Base-by-base conservation (phyloP, 495 filamentous ascomycete species). In the Daldinia caldariorum region DNA sequence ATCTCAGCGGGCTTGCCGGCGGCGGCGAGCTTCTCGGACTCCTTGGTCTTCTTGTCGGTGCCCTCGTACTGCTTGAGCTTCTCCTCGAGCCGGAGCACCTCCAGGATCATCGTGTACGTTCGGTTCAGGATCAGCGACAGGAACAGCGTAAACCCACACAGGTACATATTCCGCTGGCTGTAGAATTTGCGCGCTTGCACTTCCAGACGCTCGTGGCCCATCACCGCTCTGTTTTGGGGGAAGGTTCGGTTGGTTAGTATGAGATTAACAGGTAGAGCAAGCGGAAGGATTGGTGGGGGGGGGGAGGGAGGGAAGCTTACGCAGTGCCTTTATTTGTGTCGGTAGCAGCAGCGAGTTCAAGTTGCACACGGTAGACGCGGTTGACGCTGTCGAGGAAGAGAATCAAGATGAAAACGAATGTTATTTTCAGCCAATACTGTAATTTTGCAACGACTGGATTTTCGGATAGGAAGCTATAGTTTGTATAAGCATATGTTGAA, bases 91-190 rank as follows among this genome's bases (percentile, higher is more conserved):
- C 92, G 92, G 64, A 99, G 89, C 9, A 91, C 87, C 69, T 99
- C 95, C 57, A 98, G 87, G 77, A 97, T 98, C 92, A 98, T 94
- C 75, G 88, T 90, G 85, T 98, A 97, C 74, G 96, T 98, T 77
- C 96, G 94, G 88, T 99, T 98, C 76, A 99, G 93, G 81, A 99
- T 98, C 49, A 99, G 85, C 39, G 94, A 97, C 61, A 99, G 89
- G 89, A 99, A 99, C 65, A 98, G 91, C 0, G 95, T 99, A 85
- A 99, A 99, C 74, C 95, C 95, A 82, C 96, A 98, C 61, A 99
- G 93, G 84, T 99, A 99, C 96, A 99, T 97, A 88, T 99, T 99
- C 77, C 95, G 94, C 83, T 99, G 94, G 65, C 94, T 97, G 88
- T 99, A 99, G 86, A 99, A 99, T 81, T 98, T 98, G 85, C 95